Conservation (phyloP, 148 eudicot genomes). For the Vaccinium corymbosum region DNA sequence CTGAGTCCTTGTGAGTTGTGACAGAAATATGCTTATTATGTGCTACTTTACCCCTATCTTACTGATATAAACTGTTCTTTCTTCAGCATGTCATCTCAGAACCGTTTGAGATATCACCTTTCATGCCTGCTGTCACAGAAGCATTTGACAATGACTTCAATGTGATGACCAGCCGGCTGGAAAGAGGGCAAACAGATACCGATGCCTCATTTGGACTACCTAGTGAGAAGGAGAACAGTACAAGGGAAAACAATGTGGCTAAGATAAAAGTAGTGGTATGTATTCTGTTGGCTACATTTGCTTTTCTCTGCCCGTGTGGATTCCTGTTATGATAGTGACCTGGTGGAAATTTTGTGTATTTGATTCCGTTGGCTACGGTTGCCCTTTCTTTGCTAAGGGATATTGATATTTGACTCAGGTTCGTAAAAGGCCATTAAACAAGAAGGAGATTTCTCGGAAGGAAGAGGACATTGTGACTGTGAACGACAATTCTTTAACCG, state of each 20-base stretch:
- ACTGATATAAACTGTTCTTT: conserved; percentile 11
- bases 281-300: not conserved
- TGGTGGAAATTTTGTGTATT: not conserved
- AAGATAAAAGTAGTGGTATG: conserved; percentile 98
- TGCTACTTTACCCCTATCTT: not conserved
- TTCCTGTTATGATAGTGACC: not conserved
- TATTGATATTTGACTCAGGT: conserved; percentile 43
- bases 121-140: conserved; percentile 59
- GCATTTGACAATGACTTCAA: conserved; percentile 53
- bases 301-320: not conserved
- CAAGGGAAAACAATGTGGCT: conserved; percentile 90
- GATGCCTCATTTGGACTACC: conserved; percentile 51
- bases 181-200: conserved; percentile 48
- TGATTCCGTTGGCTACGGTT: not conserved
- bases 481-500: conserved; percentile 64
- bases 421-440: conserved; percentile 92
- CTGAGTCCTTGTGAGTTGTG: not conserved
- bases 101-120: conserved; percentile 89
- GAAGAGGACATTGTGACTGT: conserved; percentile 93
- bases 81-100: conserved; percentile 83
- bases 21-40: not conserved
- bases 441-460: conserved; percentile 86
- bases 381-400: not conserved
- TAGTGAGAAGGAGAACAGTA: conserved; percentile 53
- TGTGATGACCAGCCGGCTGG: conserved; percentile 43